Evolutionary conservation across 352 stramenopile species (phyloP).

Genomic region (Phytophthora pluvialis): DNA sequence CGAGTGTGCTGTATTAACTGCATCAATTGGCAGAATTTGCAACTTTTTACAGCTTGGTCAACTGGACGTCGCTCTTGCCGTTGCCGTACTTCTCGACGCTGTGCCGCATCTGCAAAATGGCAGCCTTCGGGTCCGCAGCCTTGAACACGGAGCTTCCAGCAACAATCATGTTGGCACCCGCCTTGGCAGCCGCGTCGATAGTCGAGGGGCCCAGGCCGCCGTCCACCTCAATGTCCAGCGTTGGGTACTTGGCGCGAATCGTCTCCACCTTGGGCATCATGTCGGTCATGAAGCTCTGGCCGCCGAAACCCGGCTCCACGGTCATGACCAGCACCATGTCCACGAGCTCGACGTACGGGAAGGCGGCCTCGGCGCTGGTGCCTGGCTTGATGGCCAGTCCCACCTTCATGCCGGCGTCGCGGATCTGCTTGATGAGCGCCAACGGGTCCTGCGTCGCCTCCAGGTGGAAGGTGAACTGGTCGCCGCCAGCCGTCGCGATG

Average conservation of each 20-base stretch:
- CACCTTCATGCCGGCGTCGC: slow-evolving; percentile 93
- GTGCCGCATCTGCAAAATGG: slow-evolving; percentile 85
- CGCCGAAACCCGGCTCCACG: slow-evolving; percentile 97
- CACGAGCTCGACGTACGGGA: slow-evolving; percentile 86
- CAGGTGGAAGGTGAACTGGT: slow-evolving; percentile 98
- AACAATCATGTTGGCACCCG: slow-evolving; percentile 98
- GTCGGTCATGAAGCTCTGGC: slow-evolving; percentile 96
- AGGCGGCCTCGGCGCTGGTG: slow-evolving; percentile 90
- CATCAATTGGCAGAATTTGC: not conserved
- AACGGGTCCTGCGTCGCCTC: slow-evolving; percentile 81
- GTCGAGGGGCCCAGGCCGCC: slow-evolving; percentile 94
- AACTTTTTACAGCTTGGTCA: slow-evolving; percentile 54
- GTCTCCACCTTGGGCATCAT: slow-evolving; percentile 96
- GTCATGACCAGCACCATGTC: slow-evolving; percentile 99
- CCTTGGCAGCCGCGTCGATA: slow-evolving; percentile 93
- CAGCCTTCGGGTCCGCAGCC: slow-evolving; percentile 59
- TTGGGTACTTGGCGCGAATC: slow-evolving; percentile 91
- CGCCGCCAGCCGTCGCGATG: slow-evolving; percentile 94
- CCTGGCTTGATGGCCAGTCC: slow-evolving; percentile 95
- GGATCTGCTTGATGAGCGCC: slow-evolving; percentile 87
- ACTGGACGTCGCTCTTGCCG: slow-evolving; percentile 67
- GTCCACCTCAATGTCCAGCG: slow-evolving; percentile 98
- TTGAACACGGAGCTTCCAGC: slow-evolving; percentile 95
- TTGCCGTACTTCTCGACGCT: slow-evolving; percentile 86
- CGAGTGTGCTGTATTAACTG: not conserved